These are phyloP conservation scores for Candida corydali DNA, from an alignment of 805 yeast species.

Conservation along the genomic window DNA sequence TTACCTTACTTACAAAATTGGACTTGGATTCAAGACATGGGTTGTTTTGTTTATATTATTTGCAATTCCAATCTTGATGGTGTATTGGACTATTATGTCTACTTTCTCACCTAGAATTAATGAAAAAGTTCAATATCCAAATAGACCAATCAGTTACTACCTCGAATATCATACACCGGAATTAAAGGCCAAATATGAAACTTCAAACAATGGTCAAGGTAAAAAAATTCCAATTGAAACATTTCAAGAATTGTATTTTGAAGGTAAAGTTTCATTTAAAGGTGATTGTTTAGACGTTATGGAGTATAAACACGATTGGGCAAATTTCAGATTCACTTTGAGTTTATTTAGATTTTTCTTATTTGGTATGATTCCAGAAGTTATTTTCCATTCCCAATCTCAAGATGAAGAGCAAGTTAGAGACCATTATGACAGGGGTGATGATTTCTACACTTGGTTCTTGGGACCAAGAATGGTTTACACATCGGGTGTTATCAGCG, in stretches of 20 bases:
- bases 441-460: slow-evolving; percentile 91
- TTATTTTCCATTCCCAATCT: slow-evolving; percentile 83
- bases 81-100: slow-evolving; percentile 78
- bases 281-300: slow-evolving; percentile 81
- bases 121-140: slow-evolving; percentile 72
- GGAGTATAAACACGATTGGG: slow-evolving; percentile 93
- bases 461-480: slow-evolving; percentile 93
- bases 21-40: slow-evolving; percentile 68
- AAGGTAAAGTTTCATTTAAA: slow-evolving; percentile 77
- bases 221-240: slow-evolving; percentile 88
- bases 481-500: slow-evolving; percentile 80
- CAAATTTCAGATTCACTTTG: slow-evolving; percentile 71
- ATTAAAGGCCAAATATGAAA: slow-evolving; percentile 57
- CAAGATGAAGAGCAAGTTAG: slow-evolving; percentile 97
- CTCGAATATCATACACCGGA: slow-evolving; percentile 76
- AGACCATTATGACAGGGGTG: slow-evolving; percentile 95
- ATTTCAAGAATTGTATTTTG: slow-evolving; percentile 84
- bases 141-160: slow-evolving; percentile 73
- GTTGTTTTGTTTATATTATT: slow-evolving; percentile 52
- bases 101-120: slow-evolving; percentile 77
- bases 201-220: slow-evolving; percentile 51
- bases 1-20: slow-evolving; percentile 58
- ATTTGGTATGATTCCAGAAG: slow-evolving; percentile 89
- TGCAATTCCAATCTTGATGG: slow-evolving; percentile 69
- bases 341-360: slow-evolving; percentile 75